These are phyloP conservation scores for Colletotrichum sp. DNA, from an alignment of 2,329 filamentous ascomycete species.

Conservation along the genomic window DNA sequence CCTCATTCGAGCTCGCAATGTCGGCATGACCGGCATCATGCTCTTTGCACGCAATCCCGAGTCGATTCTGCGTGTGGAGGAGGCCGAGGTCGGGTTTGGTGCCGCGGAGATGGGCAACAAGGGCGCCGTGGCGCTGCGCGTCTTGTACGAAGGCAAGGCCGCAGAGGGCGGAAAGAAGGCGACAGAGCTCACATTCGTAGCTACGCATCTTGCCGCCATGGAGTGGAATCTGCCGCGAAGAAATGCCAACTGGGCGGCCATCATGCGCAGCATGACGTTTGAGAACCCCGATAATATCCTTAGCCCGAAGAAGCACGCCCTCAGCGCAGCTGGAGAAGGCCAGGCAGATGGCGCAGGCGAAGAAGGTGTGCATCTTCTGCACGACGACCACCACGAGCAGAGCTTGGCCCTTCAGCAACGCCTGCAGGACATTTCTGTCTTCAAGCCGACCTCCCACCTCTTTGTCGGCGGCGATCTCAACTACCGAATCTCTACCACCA, in stretches of 20 bases:
- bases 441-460: conserved; percentile 74
- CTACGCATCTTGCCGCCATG: conserved; percentile 87
- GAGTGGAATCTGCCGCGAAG: conserved; percentile 77
- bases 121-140: conserved; percentile 81
- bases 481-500: conserved; percentile 79
- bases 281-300: conserved; percentile 52
- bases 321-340: background rate
- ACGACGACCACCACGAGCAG: conserved; percentile 37
- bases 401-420: conserved; percentile 42
- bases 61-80: conserved; percentile 69
- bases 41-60: conserved; percentile 74
- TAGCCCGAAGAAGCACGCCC: conserved; percentile 9
- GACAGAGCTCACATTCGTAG: conserved; percentile 81
- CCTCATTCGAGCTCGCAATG: conserved; percentile 72
- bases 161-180: conserved; percentile 32
- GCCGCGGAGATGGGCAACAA: conserved; percentile 93
- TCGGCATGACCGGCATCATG: conserved; percentile 90
- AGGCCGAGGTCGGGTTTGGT: conserved; percentile 85
- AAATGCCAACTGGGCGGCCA: conserved; percentile 87
- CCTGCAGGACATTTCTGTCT: conserved; percentile 69
- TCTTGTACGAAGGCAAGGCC: conserved; percentile 57
- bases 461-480: conserved; percentile 94
- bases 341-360: conserved; percentile 30
- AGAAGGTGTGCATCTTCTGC: conserved; percentile 32
- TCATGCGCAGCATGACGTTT: conserved; percentile 83